Percentiles rank a stretch among this genome's conserved stretches.
These are phyloP conservation scores for Austroboletus niveus DNA, from an alignment of 1,284 basidiomycete species.

Conservation along the genomic window DNA sequence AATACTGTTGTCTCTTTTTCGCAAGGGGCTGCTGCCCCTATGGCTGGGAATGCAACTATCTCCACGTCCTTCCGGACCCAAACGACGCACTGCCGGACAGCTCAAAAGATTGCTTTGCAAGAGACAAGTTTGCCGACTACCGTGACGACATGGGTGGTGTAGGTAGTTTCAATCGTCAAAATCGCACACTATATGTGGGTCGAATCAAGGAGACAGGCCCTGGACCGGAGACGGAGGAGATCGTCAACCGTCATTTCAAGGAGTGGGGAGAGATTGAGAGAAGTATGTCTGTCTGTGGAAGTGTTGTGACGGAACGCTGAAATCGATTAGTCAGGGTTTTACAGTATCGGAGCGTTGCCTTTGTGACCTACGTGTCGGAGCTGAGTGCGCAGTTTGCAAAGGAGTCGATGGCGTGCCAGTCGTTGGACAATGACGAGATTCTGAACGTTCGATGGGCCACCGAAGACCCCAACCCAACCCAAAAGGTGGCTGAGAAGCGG, in stretches of 20 bases:
- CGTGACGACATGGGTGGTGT: constrained; percentile 99
- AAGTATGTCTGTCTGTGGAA: constrained; percentile 53
- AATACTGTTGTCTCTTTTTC: constrained; percentile 95
- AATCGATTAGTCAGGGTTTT: constrained; percentile 74
- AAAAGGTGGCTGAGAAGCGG: constrained; percentile 81
- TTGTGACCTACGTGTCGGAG: constrained; percentile 93
- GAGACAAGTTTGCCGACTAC: constrained; percentile 97
- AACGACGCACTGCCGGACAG: constrained; percentile 76
- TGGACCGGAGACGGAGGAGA: constrained; percentile 86
- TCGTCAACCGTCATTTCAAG: constrained; percentile 88
- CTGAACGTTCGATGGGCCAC: constrained; percentile 98
- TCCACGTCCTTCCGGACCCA: constrained; percentile 83
- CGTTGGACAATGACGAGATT: constrained; percentile 95
- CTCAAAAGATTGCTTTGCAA: constrained; percentile 94
- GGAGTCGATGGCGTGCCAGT: constrained; percentile 99
- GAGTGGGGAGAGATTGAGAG: constrained; percentile 97
- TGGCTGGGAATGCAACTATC: constrained; percentile 95
- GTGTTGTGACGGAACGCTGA: constrained; percentile 6
- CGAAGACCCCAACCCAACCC: constrained; percentile 91
- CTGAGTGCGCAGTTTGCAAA: constrained; percentile 93
- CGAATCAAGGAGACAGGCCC: constrained; percentile 90
- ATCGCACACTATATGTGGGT: constrained; percentile 94
- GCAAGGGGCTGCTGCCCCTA: constrained; percentile 96
- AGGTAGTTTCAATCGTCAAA: constrained; percentile 91
- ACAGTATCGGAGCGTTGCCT: constrained; percentile 93